These are phyloP conservation scores for Bryoerythrophyllum caledonicum DNA, from an alignment of 225 moss, liverwort and hornwort species.

Conservation along the genomic window DNA sequence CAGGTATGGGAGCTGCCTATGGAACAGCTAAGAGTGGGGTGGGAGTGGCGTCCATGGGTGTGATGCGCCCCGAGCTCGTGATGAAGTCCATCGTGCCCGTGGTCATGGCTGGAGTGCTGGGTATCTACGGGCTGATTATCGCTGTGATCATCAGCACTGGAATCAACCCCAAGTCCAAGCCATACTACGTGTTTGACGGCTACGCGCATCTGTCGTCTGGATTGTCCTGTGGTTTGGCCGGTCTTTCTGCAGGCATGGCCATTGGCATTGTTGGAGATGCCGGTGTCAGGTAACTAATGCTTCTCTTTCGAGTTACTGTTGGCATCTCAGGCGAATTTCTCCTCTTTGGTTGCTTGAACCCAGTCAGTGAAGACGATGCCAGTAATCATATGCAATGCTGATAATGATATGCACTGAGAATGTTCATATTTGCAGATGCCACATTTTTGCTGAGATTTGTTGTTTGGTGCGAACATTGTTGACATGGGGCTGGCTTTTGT, in stretches of 20 bases:
- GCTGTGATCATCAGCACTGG: constrained; percentile 18
- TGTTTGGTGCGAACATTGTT: neutral
- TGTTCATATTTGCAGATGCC: neutral
- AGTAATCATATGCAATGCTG: neutral
- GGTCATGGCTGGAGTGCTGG: constrained; percentile 17
- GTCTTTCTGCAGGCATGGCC: constrained; percentile 16
- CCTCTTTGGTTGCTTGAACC: neutral
- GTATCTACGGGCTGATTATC: constrained; percentile 18
- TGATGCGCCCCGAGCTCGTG: constrained; percentile 20
- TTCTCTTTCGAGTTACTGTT: neutral
- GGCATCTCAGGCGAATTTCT: neutral
- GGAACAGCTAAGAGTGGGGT: constrained; percentile 19
- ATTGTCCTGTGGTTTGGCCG: constrained; percentile 16
- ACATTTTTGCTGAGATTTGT: too few species aligned
- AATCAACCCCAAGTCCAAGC: constrained; percentile 21
- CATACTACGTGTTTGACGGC: constrained; percentile 12
- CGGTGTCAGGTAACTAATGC: neutral
- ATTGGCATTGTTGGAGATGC: constrained; percentile 19
- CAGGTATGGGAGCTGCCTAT: constrained; percentile 21
- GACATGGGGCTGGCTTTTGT: neutral
- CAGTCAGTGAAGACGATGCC: neutral
- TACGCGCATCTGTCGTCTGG: constrained; percentile 18
- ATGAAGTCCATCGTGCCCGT: constrained; percentile 21
- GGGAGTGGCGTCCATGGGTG: constrained; percentile 21
- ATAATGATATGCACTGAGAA: neutral